Percentiles rank a stretch among this genome's conserved stretches.
These are phyloP conservation scores for Tilletia indica DNA, from an alignment of 1,284 basidiomycete genomes.

Conservation along the genomic window DNA sequence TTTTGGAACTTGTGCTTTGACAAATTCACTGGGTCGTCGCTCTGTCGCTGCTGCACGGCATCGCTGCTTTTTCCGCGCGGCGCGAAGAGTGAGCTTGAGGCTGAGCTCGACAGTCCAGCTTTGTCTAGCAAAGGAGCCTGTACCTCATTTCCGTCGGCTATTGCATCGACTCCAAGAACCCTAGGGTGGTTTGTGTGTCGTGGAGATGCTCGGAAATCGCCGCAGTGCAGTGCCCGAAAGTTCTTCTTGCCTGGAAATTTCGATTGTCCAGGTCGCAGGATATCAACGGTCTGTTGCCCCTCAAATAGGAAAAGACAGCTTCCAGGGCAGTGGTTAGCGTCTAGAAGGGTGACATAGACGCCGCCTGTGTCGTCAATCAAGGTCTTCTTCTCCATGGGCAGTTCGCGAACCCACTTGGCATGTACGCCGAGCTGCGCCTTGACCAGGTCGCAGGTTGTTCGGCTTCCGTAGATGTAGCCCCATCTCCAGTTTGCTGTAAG, in stretches of 20 bases:
- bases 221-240: slow-evolving; percentile 92
- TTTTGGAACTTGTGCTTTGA: slow-evolving; percentile 35
- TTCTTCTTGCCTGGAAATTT: slow-evolving; percentile 54
- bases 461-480: slow-evolving; percentile 91
- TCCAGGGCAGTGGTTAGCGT: slow-evolving; percentile 92
- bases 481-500: slow-evolving; percentile 71
- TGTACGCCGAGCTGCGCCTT: slow-evolving; percentile 84
- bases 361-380: slow-evolving; percentile 78
- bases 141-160: background rate
- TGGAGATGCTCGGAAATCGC: slow-evolving; percentile 64
- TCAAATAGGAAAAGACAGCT: slow-evolving; percentile 91
- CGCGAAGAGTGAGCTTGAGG: background rate
- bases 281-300: slow-evolving; percentile 80
- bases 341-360: slow-evolving; percentile 86
- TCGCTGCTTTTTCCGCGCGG: too few relatives aligned
- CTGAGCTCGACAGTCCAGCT: background rate
- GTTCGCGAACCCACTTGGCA: slow-evolving; percentile 77
- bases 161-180: background rate
- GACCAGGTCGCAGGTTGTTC: slow-evolving; percentile 80
- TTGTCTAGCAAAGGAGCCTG: background rate
- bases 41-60: too few relatives aligned
- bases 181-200: slow-evolving; percentile 39
- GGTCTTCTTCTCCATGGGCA: slow-evolving; percentile 76
- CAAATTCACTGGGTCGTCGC: too few relatives aligned
- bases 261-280: slow-evolving; percentile 51